Conservation (phyloP, 805 yeast genomes). For the Wickerhamomyces chambardii region DNA sequence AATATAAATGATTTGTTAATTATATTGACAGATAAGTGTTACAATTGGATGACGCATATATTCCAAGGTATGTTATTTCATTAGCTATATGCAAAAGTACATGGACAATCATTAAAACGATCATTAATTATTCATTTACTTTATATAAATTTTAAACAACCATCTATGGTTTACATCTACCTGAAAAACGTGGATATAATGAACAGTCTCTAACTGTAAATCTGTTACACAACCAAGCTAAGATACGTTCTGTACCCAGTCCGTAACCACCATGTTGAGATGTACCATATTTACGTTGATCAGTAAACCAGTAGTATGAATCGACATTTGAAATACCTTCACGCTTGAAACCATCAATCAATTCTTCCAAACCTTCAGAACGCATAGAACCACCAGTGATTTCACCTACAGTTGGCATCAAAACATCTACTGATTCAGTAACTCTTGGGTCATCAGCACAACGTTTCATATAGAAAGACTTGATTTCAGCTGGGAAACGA, state of each 20-base stretch:
- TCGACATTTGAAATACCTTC: slow-evolving; percentile 70
- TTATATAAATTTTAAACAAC: neutral
- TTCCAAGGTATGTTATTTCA: too few species aligned
- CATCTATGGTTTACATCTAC: slow-evolving; percentile 86
- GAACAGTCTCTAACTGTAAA: slow-evolving; percentile 98
- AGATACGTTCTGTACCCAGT: slow-evolving; percentile 93
- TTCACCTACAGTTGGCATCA: slow-evolving; percentile 99
- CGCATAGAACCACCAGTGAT: slow-evolving; percentile 99
- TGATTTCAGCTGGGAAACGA: slow-evolving; percentile 94
- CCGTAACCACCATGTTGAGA: slow-evolving; percentile 99
- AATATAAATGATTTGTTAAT: too few species aligned
- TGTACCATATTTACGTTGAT: slow-evolving; percentile 94
- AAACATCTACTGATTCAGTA: slow-evolving; percentile 95
- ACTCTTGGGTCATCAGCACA: slow-evolving; percentile 87
- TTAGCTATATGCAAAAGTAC: too few species aligned
- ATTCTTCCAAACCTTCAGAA: slow-evolving; percentile 72
- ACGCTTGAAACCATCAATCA: slow-evolving; percentile 85
- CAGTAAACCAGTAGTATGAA: slow-evolving; percentile 93
- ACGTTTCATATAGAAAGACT: slow-evolving; percentile 96
- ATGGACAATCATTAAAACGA: too few species aligned
- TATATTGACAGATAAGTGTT: too few species aligned
- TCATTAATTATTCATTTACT: neutral
- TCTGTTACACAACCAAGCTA: slow-evolving; percentile 97
- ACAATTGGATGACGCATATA: too few species aligned
- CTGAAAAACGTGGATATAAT: slow-evolving; percentile 94